Evolutionary conservation across 495 filamentous ascomycete genomes (phyloP), one percentile per base, ranked within the genome.

Genomic region (Eremomyces bilateralis): DNA sequence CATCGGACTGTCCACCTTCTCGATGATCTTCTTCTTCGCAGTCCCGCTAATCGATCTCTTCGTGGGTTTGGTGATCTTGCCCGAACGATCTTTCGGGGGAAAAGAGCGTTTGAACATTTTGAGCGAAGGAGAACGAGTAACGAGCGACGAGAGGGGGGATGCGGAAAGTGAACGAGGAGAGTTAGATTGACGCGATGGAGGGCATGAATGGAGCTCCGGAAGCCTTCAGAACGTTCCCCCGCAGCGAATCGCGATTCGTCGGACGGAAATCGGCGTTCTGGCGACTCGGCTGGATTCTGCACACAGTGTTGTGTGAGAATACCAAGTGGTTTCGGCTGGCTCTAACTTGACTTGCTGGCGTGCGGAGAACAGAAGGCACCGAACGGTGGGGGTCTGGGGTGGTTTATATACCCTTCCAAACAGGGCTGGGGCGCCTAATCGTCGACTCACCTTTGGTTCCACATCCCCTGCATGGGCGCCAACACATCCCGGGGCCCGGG

Each of bases 71-170:
- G 64, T 64, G 57, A 73, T 63, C 67, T 91, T 88, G 53, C 72
- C 71, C 52, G 75, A 75, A 40, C 76, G 71, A 55, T 76, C 65
- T 56, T 69, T 74, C 36, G 68, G 69, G 51, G 63, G 60, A 61
- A 84, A 83, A 46, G 77, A 80, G 53, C 77, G 76, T 53, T 74
- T 80, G 64, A 84, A 83, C 78, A 84, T 84, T 45, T 38, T 64
- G 36, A 50, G 50, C 44, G 56, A 54, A 49, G 41, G 42, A 47
- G 43, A 42, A 44, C 45, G 43, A 41, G 49, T 41, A 50, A 39
- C 42, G 46, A 50, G 47, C 45, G 49, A 53, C 42, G 16, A 4
- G 15, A 10, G 35, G 40, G 44, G 15, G 34, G 20, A 11, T 21
- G 32, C 39, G 35, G 21, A 47, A 41, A 43, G 37, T 41, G 38